A percentile compares a stretch with the other conserved stretches of the same genome.
Evolutionary conservation across 2,329 filamentous ascomycete genomes (phyloP).

Genomic region (Alternaria sp.): DNA sequence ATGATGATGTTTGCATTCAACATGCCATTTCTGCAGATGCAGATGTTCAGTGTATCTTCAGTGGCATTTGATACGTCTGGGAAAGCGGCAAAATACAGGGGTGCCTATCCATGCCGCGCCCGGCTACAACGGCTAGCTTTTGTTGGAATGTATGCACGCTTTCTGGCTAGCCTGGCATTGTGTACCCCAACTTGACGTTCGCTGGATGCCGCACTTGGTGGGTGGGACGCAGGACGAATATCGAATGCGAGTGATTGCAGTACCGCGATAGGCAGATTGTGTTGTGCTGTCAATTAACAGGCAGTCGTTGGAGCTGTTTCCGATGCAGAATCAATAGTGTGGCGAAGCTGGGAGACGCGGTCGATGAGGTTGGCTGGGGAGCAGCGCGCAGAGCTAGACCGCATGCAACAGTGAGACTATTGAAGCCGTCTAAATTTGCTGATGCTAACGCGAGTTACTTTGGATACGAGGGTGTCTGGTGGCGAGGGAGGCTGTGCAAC

Average conservation of each 20-base stretch:
- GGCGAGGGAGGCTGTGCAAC: conserved; percentile 4
- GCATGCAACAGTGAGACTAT: conserved; percentile 14
- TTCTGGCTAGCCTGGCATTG: neutral
- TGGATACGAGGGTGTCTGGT: conserved; percentile 3
- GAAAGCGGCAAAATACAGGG: conserved; percentile 1
- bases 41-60: neutral
- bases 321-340: conserved; percentile 3
- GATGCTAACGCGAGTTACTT: conserved; percentile 3
- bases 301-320: neutral
- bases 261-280: conserved; percentile 4
- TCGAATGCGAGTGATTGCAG: neutral
- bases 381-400: conserved; percentile 2
- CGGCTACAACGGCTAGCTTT: conserved; percentile 6
- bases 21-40: neutral
- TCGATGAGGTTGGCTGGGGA: neutral
- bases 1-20: conserved; percentile 7
- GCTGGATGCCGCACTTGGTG: conserved; percentile 12
- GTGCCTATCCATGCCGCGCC: neutral
- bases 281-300: conserved; percentile 1
- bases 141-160: conserved; percentile 9
- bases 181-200: conserved; percentile 5
- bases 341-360: neutral
- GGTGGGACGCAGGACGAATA: conserved; percentile 18
- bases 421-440: conserved; percentile 13
- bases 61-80: neutral